Evolutionary conservation across 306 rosid species (phyloP), one percentile per base, ranked within the genome.

Genomic region (Coriaria nepalensis): DNA sequence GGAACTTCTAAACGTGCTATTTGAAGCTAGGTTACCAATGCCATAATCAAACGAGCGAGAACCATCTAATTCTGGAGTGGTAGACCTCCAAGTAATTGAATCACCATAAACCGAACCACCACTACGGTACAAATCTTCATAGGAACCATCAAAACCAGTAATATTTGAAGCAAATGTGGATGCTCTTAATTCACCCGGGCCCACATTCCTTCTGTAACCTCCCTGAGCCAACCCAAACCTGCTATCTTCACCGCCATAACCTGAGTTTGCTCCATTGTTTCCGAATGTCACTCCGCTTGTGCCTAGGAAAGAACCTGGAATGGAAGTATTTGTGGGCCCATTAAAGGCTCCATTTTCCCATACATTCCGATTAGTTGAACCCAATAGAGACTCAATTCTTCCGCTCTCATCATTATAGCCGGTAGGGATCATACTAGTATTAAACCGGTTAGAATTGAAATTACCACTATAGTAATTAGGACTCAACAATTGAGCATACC

Each of bases 311-410:
- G 86, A 60, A 57, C 80, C 75, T 0, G 78, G 65, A 52, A 66
- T 67, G 10, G 71, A 42, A 2, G 80, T 61, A 58, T 72, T 78
- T 36, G 53, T 70, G 56, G 78, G 72, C 66, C 50, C 75, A 47
- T 36, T 72, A 33, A 82, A 61, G 64, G 76, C 68, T 6, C 93
- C 86, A 49, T 73, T 82, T 67, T 86, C 96, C 96, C 96, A 85
- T 29, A 86, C 77, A 78, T 78, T 92, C 56, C 93, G 76, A 53
- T 87, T 47, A 13, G 93, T 32, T 41, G 96, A 73, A 78, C 52
- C 82, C 67, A 80, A 56, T 6, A 72, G 73, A 68, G 94, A 77
- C 67, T 71, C 69, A 0, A 51, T 70, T 73, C 96, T 83, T 43
- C 71, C 96, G 66, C 63, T 78, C 35, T 70, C 64, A 10, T 70